These are phyloP conservation scores for Neoboletus magnificus DNA, from an alignment of 768 basidiomycete species.

Conservation along the genomic window DNA sequence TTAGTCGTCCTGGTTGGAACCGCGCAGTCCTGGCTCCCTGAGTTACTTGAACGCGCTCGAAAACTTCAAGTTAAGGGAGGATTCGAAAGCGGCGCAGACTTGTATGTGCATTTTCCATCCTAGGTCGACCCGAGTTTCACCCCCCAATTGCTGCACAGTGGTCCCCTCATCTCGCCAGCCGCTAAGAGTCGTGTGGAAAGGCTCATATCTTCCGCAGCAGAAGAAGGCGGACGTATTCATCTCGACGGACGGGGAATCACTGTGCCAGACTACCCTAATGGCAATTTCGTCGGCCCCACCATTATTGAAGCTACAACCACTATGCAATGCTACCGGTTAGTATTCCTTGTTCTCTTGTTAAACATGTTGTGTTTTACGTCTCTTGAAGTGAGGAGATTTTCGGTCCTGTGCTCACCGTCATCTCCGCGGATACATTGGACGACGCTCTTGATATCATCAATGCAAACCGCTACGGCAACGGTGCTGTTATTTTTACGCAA, in stretches of 20 bases:
- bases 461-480: conserved; percentile 87
- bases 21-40: conserved; percentile 77
- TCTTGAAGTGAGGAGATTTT: conserved; percentile 84
- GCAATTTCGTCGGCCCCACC: conserved; percentile 95
- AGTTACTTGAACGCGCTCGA: conserved; percentile 77
- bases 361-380: not conserved
- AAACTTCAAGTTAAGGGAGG: conserved; percentile 84
- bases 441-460: conserved; percentile 91
- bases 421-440: conserved; percentile 80
- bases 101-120: conserved; percentile 43
- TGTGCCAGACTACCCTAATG: conserved; percentile 74
- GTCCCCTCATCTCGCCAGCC: conserved; percentile 77
- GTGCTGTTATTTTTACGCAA: conserved; percentile 94
- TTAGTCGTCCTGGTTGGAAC: conserved; percentile 80
- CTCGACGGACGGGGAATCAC: conserved; percentile 77
- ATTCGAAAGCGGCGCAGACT: conserved; percentile 81
- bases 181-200: conserved; percentile 75
- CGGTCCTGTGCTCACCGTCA: conserved; percentile 80
- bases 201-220: conserved; percentile 69
- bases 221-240: conserved; percentile 81
- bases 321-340: conserved; percentile 85
- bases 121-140: not conserved
- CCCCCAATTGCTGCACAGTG: conserved; percentile 37
- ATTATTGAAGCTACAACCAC: conserved; percentile 77
- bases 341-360: conserved; percentile 21